Percentiles rank a stretch among this genome's conserved stretches.
Evolutionary conservation across 176 grass and related monocot genomes (phyloP).

Genomic region (maize (Zea mays)): DNA sequence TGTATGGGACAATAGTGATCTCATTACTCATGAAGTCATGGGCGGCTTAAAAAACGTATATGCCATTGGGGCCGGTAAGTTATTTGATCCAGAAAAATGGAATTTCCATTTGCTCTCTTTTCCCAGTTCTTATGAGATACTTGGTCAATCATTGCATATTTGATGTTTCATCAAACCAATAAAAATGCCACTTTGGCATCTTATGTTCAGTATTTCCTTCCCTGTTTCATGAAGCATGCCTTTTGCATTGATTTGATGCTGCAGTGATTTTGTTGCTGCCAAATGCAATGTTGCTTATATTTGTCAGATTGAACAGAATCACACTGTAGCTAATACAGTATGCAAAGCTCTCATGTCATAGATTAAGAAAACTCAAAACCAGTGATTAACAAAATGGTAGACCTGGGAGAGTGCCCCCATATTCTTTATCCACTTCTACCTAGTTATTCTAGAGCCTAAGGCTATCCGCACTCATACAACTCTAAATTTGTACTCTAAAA

Average conservation of each 20-base stretch:
- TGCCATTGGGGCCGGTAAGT: slow-evolving; percentile 93
- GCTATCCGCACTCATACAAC: no score
- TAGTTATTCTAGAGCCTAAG: neutral
- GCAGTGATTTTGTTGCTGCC: neutral
- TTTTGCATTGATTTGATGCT: neutral
- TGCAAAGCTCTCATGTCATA: neutral
- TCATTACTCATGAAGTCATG: slow-evolving; percentile 97
- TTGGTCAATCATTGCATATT: neutral
- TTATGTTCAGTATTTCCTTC: neutral
- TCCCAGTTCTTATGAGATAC: neutral
- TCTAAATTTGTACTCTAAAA: no score
- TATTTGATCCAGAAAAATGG: neutral
- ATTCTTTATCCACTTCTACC: neutral
- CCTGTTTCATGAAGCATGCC: slow-evolving; percentile 5
- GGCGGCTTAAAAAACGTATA: slow-evolving; percentile 96
- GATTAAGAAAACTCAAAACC: slow-evolving; percentile 8
- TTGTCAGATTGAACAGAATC: neutral
- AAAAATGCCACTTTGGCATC: neutral
- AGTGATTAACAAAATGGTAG: slow-evolving; percentile 1
- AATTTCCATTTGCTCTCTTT: neutral
- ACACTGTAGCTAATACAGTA: neutral
- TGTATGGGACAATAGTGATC: slow-evolving; percentile 94
- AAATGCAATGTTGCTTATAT: slow-evolving; percentile 18
- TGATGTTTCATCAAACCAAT: neutral
- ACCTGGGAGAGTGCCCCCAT: neutral